Percentiles rank a stretch among this genome's conserved stretches.
These are phyloP conservation scores for Chrysoporthe puriensis DNA, from an alignment of 2,329 filamentous ascomycete species.

Conservation along the genomic window DNA sequence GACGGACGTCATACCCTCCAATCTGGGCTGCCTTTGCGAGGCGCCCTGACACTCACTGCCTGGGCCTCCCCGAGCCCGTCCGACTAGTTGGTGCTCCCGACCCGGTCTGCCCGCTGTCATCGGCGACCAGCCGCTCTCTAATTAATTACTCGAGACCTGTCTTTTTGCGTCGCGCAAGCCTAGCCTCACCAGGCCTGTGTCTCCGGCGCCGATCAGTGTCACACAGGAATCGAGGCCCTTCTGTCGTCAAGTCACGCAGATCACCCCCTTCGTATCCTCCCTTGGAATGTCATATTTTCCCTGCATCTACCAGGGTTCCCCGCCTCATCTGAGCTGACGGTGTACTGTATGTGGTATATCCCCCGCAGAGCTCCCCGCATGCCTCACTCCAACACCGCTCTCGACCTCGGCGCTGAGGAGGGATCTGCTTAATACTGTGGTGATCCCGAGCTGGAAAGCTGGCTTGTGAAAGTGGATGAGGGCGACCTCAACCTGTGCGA, in stretches of 20 bases:
- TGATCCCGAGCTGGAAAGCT: slow-evolving; percentile 10
- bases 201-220: not conserved
- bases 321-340: slow-evolving; percentile 12
- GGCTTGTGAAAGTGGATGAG: slow-evolving; percentile 27
- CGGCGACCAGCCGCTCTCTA: not conserved
- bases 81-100: not conserved
- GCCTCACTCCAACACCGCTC: not conserved
- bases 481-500: not conserved
- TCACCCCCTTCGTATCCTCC: not conserved
- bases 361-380: slow-evolving; percentile 22
- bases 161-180: too few relatives aligned
- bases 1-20: not conserved
- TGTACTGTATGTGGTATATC: slow-evolving; percentile 7
- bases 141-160: not conserved
- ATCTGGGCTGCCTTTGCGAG: not conserved
- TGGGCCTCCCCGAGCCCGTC: not conserved
- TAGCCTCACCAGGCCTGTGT: too few relatives aligned
- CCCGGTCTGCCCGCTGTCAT: not conserved
- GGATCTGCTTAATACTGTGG: slow-evolving; percentile 23
- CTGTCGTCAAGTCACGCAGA: too few relatives aligned
- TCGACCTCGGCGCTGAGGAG: slow-evolving; percentile 24
- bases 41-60: not conserved
- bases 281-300: not conserved
- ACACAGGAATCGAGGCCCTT: not conserved
- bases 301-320: slow-evolving; percentile 12